A percentile compares a stretch with the other conserved stretches of the same genome.
Evolutionary conservation across 768 basidiomycete genomes (phyloP).

Genomic region (Hericium coralloides): DNA sequence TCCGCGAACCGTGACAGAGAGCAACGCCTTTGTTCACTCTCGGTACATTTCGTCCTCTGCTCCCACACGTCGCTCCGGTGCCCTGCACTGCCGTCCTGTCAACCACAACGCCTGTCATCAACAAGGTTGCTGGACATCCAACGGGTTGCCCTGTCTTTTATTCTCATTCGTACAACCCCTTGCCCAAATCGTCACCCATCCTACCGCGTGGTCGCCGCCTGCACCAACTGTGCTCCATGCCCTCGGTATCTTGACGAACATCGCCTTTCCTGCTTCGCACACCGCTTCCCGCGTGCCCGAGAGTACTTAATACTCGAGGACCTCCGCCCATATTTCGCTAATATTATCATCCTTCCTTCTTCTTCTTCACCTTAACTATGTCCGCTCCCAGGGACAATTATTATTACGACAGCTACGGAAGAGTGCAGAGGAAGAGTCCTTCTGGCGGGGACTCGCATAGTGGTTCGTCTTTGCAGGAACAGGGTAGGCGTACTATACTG

Average conservation of each 20-base stretch:
- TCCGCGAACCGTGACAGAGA: background rate
- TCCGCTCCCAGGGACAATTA: conserved; percentile 3
- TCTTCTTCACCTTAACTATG: conserved; percentile 13
- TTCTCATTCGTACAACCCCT: background rate
- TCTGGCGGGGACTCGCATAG: conserved; percentile 10
- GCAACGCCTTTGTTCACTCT: background rate
- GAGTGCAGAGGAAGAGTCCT: conserved; percentile 6
- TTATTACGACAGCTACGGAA: conserved; percentile 10
- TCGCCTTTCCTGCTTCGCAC: background rate
- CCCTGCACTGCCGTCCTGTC: background rate
- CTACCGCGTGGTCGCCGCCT: background rate
- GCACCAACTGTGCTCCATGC: background rate
- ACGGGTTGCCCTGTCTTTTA: background rate
- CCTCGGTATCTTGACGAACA: background rate
- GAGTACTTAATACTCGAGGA: conserved; percentile 7
- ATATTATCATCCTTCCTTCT: conserved; percentile 9
- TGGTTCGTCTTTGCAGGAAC: conserved; percentile 11
- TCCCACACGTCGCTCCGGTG: background rate
- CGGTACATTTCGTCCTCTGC: no score
- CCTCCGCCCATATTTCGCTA: conserved; percentile 10
- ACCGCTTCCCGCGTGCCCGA: conserved; percentile 2
- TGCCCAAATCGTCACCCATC: background rate
- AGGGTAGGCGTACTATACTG: conserved; percentile 13
- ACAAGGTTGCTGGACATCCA: background rate
- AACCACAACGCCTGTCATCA: background rate